Evolutionary conservation across 2,329 filamentous ascomycete species (phyloP).

Genomic region (Phoma sp.): DNA sequence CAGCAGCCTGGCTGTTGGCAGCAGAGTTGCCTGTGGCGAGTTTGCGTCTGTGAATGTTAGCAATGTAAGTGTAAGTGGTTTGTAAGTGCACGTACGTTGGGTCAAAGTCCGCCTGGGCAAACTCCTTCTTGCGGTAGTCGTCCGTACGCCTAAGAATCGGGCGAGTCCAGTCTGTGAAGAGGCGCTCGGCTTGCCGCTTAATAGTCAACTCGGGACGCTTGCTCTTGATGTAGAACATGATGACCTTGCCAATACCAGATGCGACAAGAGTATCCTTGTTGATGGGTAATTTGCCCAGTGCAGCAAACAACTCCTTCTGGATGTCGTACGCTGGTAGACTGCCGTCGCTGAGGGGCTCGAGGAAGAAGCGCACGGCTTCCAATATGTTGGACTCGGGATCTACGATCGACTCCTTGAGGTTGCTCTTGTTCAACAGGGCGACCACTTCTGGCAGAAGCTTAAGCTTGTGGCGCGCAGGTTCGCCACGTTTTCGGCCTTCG

Average conservation of each 20-base stretch:
- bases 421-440: conserved; percentile 86
- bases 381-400: conserved; percentile 96
- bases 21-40: conserved; percentile 32
- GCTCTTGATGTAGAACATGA: conserved; percentile 96
- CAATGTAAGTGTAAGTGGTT: not conserved
- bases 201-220: conserved; percentile 87
- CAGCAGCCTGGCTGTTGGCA: conserved; percentile 45
- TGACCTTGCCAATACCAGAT: conserved; percentile 93
- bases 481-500: conserved; percentile 75
- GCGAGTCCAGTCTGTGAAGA: conserved; percentile 95
- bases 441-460: conserved; percentile 92
- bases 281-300: conserved; percentile 81
- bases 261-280: conserved; percentile 90
- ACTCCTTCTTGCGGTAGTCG: conserved; percentile 89
- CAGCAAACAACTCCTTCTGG: conserved; percentile 89
- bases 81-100: conserved; percentile 54
- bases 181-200: conserved; percentile 89
- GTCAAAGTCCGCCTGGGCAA: conserved; percentile 66
- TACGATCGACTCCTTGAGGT: conserved; percentile 81
- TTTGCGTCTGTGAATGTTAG: conserved; percentile 38
- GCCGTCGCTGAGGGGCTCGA: conserved; percentile 93
- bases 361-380: conserved; percentile 94
- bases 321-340: conserved; percentile 96
- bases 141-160: conserved; percentile 93
- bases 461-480: conserved; percentile 90